A percentile compares a stretch with the other conserved stretches of the same genome.
phyloP scores from a whole-genome alignment of 306 rosid species.

The Hippophae tibetana region DNA sequence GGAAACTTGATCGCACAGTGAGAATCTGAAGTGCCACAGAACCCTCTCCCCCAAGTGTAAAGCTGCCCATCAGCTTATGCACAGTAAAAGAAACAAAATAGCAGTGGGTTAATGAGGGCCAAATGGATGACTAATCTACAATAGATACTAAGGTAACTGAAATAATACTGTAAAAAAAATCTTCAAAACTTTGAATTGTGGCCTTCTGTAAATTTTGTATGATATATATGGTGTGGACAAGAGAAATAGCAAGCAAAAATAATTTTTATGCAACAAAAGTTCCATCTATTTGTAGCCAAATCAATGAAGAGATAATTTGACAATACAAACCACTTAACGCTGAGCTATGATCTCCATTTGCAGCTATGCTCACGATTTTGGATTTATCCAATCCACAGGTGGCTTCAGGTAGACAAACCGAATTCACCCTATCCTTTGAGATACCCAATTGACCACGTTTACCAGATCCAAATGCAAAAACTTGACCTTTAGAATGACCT shows the following conservation, averaged over 20 bases:
- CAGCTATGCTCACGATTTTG: slow-evolving; percentile 37
- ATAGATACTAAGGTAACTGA: background rate
- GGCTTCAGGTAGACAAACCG: slow-evolving; percentile 39
- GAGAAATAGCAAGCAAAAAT: no score
- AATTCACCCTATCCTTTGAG: slow-evolving; percentile 41
- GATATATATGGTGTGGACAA: no score
- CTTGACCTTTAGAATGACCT: slow-evolving; percentile 37
- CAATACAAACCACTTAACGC: slow-evolving; percentile 52
- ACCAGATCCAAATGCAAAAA: slow-evolving; percentile 83
- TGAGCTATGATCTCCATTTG: slow-evolving; percentile 94
- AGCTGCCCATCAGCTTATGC: slow-evolving; percentile 54
- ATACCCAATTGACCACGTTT: slow-evolving; percentile 88
- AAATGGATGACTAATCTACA: background rate
- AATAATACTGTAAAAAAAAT: background rate
- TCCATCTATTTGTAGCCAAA: background rate
- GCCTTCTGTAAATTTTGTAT: background rate
- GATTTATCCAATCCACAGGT: slow-evolving; percentile 41
- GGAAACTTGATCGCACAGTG: slow-evolving; percentile 35
- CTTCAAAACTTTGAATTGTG: background rate
- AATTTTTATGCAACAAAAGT: background rate
- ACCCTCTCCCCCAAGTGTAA: slow-evolving; percentile 91
- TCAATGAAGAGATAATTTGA: slow-evolving; percentile 14
- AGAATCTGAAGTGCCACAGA: slow-evolving; percentile 44
- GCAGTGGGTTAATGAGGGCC: background rate
- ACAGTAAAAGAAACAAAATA: slow-evolving; percentile 5